Percentiles rank a stretch among this genome's conserved stretches.
phyloP scores from a whole-genome alignment of 2,329 filamentous ascomycete species.

The Penicillium glabrum region DNA sequence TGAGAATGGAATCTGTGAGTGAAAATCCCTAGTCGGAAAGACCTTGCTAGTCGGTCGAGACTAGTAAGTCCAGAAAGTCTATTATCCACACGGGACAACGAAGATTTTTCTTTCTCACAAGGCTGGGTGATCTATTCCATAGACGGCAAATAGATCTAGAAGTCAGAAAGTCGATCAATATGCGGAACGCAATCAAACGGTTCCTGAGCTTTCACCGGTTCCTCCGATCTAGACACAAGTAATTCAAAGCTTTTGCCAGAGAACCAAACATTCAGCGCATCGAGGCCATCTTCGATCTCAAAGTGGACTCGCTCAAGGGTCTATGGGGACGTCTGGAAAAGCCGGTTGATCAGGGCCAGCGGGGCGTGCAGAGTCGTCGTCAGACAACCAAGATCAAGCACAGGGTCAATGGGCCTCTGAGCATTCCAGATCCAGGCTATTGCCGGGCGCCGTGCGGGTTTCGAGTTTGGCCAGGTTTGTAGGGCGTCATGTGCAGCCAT shows the following conservation, averaged over 20 bases:
- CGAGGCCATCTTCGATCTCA: not conserved
- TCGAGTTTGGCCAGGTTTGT: not conserved
- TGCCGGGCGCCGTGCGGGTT: not conserved
- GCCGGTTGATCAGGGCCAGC: slow-evolving; percentile 8
- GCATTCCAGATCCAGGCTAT: not conserved
- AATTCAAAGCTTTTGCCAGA: slow-evolving; percentile 1
- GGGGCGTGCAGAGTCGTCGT: slow-evolving; percentile 11
- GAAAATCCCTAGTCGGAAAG: not conserved
- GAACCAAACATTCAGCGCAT: not conserved
- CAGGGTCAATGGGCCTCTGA: not conserved
- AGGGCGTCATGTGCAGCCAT: not conserved
- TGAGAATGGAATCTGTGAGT: not conserved
- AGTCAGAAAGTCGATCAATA: not conserved
- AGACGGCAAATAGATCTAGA: slow-evolving; percentile 2
- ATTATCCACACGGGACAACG: not conserved
- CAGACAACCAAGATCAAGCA: slow-evolving; percentile 7
- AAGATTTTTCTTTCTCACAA: not conserved
- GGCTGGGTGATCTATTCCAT: not conserved
- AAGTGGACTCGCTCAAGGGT: slow-evolving; percentile 5
- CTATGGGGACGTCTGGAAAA: not conserved
- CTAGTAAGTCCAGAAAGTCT: not conserved
- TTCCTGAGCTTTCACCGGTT: not conserved
- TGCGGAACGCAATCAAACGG: not conserved
- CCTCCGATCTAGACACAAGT: not conserved
- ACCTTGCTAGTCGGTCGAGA: not conserved